Conservation (phyloP, 2,329 filamentous ascomycete genomes). For the Aspergillaceae sp. region DNA sequence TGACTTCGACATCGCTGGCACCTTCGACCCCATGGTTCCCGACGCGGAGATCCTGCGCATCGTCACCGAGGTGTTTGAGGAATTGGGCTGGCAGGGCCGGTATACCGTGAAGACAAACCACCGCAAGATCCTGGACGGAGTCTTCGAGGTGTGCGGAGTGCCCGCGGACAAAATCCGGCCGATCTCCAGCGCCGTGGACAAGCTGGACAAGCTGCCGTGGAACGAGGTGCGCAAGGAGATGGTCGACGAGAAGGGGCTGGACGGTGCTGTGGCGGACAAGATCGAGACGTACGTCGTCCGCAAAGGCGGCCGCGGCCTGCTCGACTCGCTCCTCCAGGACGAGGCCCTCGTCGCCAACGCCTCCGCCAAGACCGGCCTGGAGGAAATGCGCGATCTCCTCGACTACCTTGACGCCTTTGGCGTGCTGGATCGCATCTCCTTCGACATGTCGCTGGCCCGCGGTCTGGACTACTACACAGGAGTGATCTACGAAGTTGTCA, state of each 20-base stretch:
- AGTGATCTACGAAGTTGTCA: slow-evolving; percentile 82
- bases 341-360: slow-evolving; percentile 61
- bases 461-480: slow-evolving; percentile 92
- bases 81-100: slow-evolving; percentile 61
- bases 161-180: slow-evolving; percentile 76
- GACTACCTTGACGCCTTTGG: slow-evolving; percentile 72
- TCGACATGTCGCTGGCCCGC: slow-evolving; percentile 82
- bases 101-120: slow-evolving; percentile 94
- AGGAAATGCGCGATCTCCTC: slow-evolving; percentile 73
- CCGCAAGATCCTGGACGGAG: slow-evolving; percentile 83
- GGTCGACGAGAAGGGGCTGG: slow-evolving; percentile 82
- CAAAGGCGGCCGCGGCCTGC: slow-evolving; percentile 66
- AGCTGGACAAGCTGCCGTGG: slow-evolving; percentile 90
- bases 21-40: slow-evolving; percentile 81
- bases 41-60: slow-evolving; percentile 85
- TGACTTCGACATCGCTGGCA: slow-evolving; percentile 88
- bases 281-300: slow-evolving; percentile 77
- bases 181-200: slow-evolving; percentile 90
- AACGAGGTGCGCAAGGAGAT: slow-evolving; percentile 84
- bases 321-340: slow-evolving; percentile 61
- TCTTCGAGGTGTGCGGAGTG: slow-evolving; percentile 87
- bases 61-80: slow-evolving; percentile 74
- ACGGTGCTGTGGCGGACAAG: slow-evolving; percentile 67
- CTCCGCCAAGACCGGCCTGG: slow-evolving; percentile 68
- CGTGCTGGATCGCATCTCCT: slow-evolving; percentile 65